Percentiles rank a stretch among this genome's conserved stretches.
phyloP scores from a whole-genome alignment of 495 filamentous ascomycete species.

The Chaetomium tenue region DNA sequence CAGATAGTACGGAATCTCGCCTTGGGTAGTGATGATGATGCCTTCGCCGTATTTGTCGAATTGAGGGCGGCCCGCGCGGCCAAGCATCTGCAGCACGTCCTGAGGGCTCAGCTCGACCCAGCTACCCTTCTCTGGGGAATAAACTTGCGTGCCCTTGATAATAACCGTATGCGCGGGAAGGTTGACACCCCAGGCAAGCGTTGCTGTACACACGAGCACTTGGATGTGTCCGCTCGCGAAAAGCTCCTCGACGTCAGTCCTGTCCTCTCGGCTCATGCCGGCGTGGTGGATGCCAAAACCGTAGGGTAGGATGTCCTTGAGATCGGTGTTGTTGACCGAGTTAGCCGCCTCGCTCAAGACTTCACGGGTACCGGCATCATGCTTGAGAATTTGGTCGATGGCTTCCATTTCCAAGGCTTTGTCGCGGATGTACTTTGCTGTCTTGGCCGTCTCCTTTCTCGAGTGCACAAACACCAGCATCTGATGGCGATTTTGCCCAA shows the following conservation, averaged over 20 bases:
- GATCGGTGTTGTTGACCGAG: constrained; percentile 74
- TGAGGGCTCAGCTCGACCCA: constrained; percentile 98
- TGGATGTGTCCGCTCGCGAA: constrained; percentile 89
- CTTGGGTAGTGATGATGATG: constrained; percentile 95
- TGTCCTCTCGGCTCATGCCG: constrained; percentile 89
- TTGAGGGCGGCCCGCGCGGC: constrained; percentile 92
- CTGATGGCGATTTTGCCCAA: constrained; percentile 84
- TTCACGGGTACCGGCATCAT: constrained; percentile 88
- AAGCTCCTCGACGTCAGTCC: constrained; percentile 90
- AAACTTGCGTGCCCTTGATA: constrained; percentile 96
- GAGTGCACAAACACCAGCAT: constrained; percentile 99
- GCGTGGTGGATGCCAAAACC: constrained; percentile 98
- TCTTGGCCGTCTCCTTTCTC: constrained; percentile 96
- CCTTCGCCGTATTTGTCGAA: constrained; percentile 98
- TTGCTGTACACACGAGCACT: constrained; percentile 95
- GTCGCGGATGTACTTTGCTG: constrained; percentile 90
- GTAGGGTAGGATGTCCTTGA: constrained; percentile 94
- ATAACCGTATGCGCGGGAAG: constrained; percentile 92
- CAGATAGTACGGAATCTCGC: constrained; percentile 94
- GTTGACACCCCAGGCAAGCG: constrained; percentile 94
- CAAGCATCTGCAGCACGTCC: constrained; percentile 98
- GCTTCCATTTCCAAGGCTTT: constrained; percentile 95
- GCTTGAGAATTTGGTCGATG: constrained; percentile 91
- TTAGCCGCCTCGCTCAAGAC: constrained; percentile 83
- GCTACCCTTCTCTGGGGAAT: constrained; percentile 96